phyloP scores from a whole-genome alignment of 2,329 filamentous ascomycete species.

The Didymella pomorum region DNA sequence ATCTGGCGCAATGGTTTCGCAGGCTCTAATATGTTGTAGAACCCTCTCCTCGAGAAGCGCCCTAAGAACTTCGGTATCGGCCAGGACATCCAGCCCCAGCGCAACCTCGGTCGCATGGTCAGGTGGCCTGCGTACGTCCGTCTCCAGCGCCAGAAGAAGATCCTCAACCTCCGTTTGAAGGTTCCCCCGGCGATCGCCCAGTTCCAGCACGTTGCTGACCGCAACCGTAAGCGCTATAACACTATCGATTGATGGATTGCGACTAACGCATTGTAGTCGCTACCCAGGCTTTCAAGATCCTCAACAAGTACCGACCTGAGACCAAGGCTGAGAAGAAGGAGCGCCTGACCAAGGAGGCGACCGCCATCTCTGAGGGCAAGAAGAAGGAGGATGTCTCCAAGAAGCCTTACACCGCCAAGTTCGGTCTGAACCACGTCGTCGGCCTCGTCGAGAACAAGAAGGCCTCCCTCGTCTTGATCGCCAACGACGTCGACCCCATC shows the following conservation, averaged over 20 bases:
- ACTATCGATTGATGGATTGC: slow-evolving; percentile 65
- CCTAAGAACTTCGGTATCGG: slow-evolving; percentile 98
- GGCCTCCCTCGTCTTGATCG: slow-evolving; percentile 95
- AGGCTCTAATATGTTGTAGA: slow-evolving; percentile 64
- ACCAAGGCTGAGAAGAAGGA: slow-evolving; percentile 99
- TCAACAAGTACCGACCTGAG: slow-evolving; percentile 99
- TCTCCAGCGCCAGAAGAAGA: slow-evolving; percentile 94
- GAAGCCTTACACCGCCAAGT: slow-evolving; percentile 99
- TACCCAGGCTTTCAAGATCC: slow-evolving; percentile 96
- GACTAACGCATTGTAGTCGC: slow-evolving; percentile 62
- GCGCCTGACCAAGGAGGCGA: slow-evolving; percentile 96
- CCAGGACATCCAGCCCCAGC: slow-evolving; percentile 83
- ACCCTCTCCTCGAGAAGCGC: slow-evolving; percentile 99
- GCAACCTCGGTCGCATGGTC: slow-evolving; percentile 81
- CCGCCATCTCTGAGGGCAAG: slow-evolving; percentile 97
- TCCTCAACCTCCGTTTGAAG: slow-evolving; percentile 98
- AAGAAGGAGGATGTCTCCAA: slow-evolving; percentile 99
- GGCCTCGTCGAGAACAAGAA: slow-evolving; percentile 84
- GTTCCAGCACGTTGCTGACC: slow-evolving; percentile 88
- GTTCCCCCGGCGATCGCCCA: slow-evolving; percentile 96
- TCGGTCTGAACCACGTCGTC: slow-evolving; percentile 96
- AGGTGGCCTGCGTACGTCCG: slow-evolving; percentile 97
- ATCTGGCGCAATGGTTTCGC: neutral
- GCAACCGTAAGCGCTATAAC: slow-evolving; percentile 43
- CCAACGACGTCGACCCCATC: slow-evolving; percentile 99